phyloP scores from a whole-genome alignment of 768 basidiomycete genomes.

The Phaeotremella skinneri region DNA sequence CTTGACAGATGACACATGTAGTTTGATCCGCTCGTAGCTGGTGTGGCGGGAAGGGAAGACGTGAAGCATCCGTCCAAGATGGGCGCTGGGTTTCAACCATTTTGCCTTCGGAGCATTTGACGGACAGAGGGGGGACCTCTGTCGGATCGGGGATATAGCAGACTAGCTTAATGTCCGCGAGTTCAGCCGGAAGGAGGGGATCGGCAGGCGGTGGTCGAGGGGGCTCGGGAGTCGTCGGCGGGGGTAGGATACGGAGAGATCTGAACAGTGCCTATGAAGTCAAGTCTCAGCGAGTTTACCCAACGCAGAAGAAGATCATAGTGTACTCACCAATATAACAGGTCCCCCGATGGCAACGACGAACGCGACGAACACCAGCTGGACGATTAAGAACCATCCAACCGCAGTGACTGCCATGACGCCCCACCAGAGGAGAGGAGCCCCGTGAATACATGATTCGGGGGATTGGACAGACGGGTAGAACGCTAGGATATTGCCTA shows the following conservation, averaged over 20 bases:
- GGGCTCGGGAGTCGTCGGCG: constrained; percentile 21
- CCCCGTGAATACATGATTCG: constrained; percentile 30
- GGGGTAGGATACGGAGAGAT: constrained; percentile 20
- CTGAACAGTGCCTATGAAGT: constrained; percentile 23
- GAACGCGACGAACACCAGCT: constrained; percentile 32
- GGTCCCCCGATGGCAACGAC: constrained; percentile 35
- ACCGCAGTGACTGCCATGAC: constrained; percentile 40
- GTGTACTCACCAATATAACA: constrained; percentile 20
- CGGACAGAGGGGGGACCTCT: not conserved
- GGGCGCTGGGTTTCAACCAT: no score
- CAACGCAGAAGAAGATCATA: not conserved
- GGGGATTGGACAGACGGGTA: constrained; percentile 20
- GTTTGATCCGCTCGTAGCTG: constrained; percentile 19
- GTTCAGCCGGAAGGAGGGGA: constrained; percentile 23
- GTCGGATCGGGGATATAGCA: constrained; percentile 23
- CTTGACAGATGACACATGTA: constrained; percentile 42
- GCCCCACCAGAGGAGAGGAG: constrained; percentile 45
- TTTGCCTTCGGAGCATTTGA: no score
- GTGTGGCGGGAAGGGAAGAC: constrained; percentile 25
- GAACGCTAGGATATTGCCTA: constrained; percentile 40
- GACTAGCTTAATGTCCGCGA: constrained; percentile 22
- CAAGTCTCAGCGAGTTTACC: not conserved
- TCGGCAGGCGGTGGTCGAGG: constrained; percentile 24
- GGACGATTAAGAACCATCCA: constrained; percentile 43
- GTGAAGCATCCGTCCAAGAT: constrained; percentile 2